Conservation (phyloP, 148 eudicot species). For the Chenopodium berlandieri region DNA sequence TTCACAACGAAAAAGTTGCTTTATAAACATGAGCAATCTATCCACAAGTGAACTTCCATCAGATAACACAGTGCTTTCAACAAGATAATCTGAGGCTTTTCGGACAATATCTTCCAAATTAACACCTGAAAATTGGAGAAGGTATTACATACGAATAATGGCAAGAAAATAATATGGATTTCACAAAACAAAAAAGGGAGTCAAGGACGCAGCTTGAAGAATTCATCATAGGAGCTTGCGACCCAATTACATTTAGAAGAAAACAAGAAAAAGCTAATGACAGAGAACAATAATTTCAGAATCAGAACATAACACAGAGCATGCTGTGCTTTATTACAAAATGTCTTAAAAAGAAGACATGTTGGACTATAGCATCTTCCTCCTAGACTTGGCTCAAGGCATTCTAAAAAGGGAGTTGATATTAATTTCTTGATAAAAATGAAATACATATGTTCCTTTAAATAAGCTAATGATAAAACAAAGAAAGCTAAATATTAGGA, state of each 20-base stretch:
- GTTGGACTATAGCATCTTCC: too few relatives aligned
- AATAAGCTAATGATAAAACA: too few relatives aligned
- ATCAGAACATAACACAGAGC: background rate
- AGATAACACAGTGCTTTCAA: constrained; percentile 30
- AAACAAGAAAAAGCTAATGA: background rate
- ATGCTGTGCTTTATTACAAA: background rate
- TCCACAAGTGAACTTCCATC: constrained; percentile 37
- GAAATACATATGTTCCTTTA: too few relatives aligned
- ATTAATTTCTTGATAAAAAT: too few relatives aligned
- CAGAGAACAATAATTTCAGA: background rate
- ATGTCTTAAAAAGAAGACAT: too few relatives aligned
- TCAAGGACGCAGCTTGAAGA: background rate
- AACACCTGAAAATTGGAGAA: constrained; percentile 43
- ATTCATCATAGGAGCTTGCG: background rate
- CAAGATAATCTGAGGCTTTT: constrained; percentile 55
- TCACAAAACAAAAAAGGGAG: background rate
- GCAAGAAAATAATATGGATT: background rate
- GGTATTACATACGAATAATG: constrained; percentile 1
- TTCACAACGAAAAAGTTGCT: constrained; percentile 63
- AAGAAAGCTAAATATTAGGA: too few relatives aligned
- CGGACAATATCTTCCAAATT: constrained; percentile 50
- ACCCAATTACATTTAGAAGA: background rate
- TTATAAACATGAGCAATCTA: constrained; percentile 36
- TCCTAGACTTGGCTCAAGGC: background rate
- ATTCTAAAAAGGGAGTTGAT: background rate